Conservation (phyloP, 106 monocot genomes). For the Apostasia shenzhenica region DNA sequence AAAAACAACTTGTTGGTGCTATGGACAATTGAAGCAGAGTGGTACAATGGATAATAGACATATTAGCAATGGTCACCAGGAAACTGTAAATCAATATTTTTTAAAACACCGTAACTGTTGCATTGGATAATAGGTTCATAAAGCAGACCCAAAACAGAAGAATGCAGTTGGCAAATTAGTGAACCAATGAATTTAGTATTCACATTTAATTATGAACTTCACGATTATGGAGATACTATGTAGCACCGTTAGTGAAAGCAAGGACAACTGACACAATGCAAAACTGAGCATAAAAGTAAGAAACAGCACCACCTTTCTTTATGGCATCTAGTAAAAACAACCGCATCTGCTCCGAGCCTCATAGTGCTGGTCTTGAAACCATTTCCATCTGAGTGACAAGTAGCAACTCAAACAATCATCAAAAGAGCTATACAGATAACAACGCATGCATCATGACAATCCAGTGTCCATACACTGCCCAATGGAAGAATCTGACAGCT, state of each 20-base stretch:
- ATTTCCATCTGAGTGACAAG: constrained; percentile 65
- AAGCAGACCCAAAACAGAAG: too few species aligned
- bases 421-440: not conserved
- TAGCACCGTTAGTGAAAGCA: not conserved
- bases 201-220: not conserved
- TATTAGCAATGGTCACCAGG: too few species aligned
- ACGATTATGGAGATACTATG: not conserved
- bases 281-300: not conserved
- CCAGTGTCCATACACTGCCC: constrained; percentile 65
- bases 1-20: too few species aligned
- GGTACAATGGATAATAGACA: too few species aligned
- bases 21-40: too few species aligned
- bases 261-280: too few species aligned
- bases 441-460: constrained; percentile 4
- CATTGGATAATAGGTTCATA: too few species aligned
- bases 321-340: constrained; percentile 60
- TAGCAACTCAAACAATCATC: constrained; percentile 8
- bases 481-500: constrained; percentile 56
- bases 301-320: constrained; percentile 28
- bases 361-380: constrained; percentile 98
- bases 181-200: too few species aligned
- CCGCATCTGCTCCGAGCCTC: constrained; percentile 89
- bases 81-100: too few species aligned
- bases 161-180: too few species aligned
- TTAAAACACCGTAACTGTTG: too few species aligned